phyloP scores from a whole-genome alignment of 2,329 filamentous ascomycete genomes.

The Aspergillus glaucus region DNA sequence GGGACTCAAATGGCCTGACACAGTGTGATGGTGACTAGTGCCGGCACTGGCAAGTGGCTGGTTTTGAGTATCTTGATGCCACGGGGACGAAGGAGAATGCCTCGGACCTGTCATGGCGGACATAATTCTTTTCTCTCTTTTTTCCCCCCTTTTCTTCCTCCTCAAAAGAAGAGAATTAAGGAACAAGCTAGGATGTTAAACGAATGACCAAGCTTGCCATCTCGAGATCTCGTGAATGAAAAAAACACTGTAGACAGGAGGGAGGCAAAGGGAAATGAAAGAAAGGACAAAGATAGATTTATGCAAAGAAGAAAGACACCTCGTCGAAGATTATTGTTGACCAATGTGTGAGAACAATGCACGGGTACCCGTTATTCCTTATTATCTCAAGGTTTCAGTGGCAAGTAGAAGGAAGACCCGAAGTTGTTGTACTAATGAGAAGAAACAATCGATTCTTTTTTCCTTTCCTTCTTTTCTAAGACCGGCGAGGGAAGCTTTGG shows the following conservation, averaged over 20 bases:
- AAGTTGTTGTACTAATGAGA: too few species aligned
- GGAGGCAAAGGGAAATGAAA: neutral
- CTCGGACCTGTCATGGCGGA: conserved; percentile 28
- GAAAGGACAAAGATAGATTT: neutral
- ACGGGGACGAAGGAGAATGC: conserved; percentile 27
- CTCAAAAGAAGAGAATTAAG: too few species aligned
- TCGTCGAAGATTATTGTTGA: too few species aligned
- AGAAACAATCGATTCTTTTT: too few species aligned
- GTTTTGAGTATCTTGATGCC: conserved; percentile 21
- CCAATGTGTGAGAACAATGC: too few species aligned
- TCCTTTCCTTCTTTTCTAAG: too few species aligned
- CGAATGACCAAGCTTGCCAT: conserved; percentile 11
- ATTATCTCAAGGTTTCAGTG: too few species aligned
- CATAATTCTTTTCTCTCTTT: conserved; percentile 4
- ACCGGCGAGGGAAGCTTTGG: too few species aligned
- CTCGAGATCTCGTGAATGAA: neutral
- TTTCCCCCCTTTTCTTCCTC: conserved; percentile 4
- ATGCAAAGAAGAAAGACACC: neutral
- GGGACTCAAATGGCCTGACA: conserved; percentile 51
- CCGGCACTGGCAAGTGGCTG: conserved; percentile 14
- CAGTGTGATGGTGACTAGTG: conserved; percentile 12
- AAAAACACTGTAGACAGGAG: neutral
- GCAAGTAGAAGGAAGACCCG: too few species aligned
- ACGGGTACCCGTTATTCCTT: too few species aligned
- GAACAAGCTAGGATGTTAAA: neutral